These are phyloP conservation scores for Chytriomyces confervae DNA, from an alignment of 192 early-diverging fungal genomes.

Conservation along the genomic window DNA sequence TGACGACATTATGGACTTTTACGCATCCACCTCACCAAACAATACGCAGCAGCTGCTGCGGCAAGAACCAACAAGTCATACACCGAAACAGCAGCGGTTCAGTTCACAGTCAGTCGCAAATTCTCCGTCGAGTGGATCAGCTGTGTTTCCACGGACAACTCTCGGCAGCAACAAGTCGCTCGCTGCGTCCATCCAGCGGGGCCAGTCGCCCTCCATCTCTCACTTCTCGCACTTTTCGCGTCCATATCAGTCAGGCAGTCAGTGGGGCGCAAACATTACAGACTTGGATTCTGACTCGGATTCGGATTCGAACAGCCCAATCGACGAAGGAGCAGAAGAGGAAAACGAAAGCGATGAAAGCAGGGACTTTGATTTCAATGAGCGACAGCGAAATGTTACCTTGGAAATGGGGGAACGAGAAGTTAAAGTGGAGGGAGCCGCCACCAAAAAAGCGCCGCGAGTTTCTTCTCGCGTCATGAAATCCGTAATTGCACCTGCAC, in stretches of 20 bases:
- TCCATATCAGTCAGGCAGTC: slow-evolving; percentile 8
- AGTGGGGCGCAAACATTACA: neutral
- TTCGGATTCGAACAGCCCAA: neutral
- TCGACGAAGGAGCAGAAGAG: neutral
- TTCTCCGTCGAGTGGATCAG: neutral
- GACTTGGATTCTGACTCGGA: neutral
- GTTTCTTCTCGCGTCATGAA: neutral
- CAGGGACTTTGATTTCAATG: neutral
- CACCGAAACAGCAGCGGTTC: too few species aligned
- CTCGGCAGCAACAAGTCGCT: too few species aligned
- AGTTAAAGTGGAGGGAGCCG: neutral
- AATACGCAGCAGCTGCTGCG: too few species aligned
- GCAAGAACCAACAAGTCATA: too few species aligned
- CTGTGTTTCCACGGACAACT: neutral
- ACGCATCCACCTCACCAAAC: too few species aligned
- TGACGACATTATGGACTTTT: too few species aligned
- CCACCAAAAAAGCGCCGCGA: neutral
- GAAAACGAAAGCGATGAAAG: too few species aligned
- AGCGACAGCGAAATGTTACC: neutral
- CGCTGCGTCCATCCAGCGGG: too few species aligned
- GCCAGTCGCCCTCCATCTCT: too few species aligned
- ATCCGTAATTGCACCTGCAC: neutral
- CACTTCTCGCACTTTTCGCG: slow-evolving; percentile 8
- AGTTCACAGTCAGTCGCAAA: neutral
- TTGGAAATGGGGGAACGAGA: neutral